A percentile compares a stretch with the other conserved stretches of the same genome.
phyloP scores from a whole-genome alignment of 441 rosid genomes.

The Geranium incanum region DNA sequence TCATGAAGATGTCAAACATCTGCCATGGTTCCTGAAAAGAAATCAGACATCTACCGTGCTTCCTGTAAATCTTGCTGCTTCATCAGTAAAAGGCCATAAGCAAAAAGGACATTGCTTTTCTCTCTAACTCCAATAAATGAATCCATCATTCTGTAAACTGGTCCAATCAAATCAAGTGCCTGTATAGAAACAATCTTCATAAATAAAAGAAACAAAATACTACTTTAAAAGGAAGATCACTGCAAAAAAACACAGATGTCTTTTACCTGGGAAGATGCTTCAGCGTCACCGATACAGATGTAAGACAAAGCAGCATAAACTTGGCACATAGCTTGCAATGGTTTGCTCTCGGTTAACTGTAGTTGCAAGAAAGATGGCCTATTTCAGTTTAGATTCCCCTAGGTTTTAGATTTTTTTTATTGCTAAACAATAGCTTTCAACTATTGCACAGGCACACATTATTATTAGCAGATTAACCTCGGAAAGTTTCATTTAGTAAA shows the following conservation, averaged over 20 bases:
- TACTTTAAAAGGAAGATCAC: neutral
- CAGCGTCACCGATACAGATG: conserved; percentile 88
- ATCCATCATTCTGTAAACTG: conserved; percentile 67
- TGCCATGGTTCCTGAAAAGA: conserved; percentile 6
- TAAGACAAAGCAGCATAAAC: conserved; percentile 86
- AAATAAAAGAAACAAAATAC: conserved; percentile 15
- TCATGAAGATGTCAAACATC: neutral
- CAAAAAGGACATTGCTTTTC: conserved; percentile 83
- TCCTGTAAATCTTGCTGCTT: conserved; percentile 87
- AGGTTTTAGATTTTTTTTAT: neutral
- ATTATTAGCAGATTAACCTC: neutral
- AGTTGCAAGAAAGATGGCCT: conserved; percentile 11
- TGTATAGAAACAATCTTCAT: conserved; percentile 27
- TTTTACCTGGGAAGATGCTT: conserved; percentile 76
- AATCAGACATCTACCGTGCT: conserved; percentile 52
- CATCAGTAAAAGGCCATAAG: conserved; percentile 86
- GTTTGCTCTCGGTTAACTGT: conserved; percentile 80
- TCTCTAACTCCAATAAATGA: conserved; percentile 79
- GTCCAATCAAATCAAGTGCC: conserved; percentile 94
- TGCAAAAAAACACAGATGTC: neutral
- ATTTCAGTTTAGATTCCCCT: neutral
- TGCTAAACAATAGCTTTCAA: conserved; percentile 10
- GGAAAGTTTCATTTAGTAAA: conserved; percentile 7
- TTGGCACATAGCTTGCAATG: conserved; percentile 85
- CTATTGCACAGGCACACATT: neutral